Evolutionary conservation across 2,329 filamentous ascomycete species (phyloP), one percentile per base, ranked within the genome.

Genomic region (Chalaropsis ovoidea): DNA sequence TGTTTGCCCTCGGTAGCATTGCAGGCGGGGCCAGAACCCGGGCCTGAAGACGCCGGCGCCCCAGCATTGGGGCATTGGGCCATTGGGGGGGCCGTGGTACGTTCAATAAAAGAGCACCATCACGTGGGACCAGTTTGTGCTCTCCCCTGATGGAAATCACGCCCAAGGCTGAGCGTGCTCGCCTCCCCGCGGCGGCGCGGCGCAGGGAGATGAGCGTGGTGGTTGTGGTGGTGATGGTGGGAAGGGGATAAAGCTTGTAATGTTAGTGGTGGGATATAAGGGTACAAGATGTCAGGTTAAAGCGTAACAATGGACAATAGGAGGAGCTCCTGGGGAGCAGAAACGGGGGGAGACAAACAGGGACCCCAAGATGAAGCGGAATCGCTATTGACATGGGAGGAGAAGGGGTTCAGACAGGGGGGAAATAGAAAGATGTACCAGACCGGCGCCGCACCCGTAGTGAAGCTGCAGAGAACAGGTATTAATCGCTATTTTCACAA

Each of bases 281-380:
- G 52, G 52, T 31, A 35, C 27, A 56, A 56, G 27, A 24, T 56
- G 17, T 52, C 19, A 52, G 47, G 47, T 24, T 35, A 17, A n/a
- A 56, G 52, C 27, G 4, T 17, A 56, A 56, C 52, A 56, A 56
- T 56, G 52, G 17, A 56, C 52, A 56, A 56, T 56, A 39, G 27
- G 17, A 56, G 17, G 22, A 35, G 52, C 27, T 39, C 17, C 17
- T 17, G 24, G 22, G 24, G 22, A 56, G 31, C 15, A 56, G 27
- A 35, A 4, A 10, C 13, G 8, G 24, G 22, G 10, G 52, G 22
- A 11, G 17, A 35, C 3, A 24, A 56, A 35, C 52, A 54, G 22
- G 49, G 52, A 35, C 24, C 24, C 17, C 31, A n/a, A 35, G 27
- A 35, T 19, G 52, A 35, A 31, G 52, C 27, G 24, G 27, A 31